phyloP scores from a whole-genome alignment of 192 early-diverging fungal species.

The Entomortierella parvispora region DNA sequence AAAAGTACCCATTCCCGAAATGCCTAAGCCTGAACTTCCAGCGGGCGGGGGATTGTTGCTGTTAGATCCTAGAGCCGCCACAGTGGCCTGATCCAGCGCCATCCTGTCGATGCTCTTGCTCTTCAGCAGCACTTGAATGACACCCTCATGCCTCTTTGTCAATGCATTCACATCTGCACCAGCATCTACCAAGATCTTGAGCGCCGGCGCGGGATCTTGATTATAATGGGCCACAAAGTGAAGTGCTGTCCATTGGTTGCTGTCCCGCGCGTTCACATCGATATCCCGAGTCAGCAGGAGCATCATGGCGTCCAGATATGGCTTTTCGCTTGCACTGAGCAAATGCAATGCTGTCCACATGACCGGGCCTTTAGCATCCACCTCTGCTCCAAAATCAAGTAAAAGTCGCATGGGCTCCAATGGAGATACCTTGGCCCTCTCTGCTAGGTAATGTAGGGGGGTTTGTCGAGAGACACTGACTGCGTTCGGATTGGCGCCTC shows the following conservation, averaged over 20 bases:
- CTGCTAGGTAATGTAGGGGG: conserved; percentile 42
- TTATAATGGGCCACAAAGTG: conserved; percentile 53
- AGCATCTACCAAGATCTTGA: conserved; percentile 52
- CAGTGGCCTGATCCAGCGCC: conserved; percentile 17
- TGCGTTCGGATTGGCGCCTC: conserved; percentile 49
- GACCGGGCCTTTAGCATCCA: conserved; percentile 47
- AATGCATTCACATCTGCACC: conserved; percentile 48
- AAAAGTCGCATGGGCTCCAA: conserved; percentile 44
- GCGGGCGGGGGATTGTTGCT: conserved; percentile 12
- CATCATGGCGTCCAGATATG: conserved; percentile 48
- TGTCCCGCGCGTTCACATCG: conserved; percentile 46
- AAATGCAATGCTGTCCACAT: conserved; percentile 52
- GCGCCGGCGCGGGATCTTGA: conserved; percentile 46
- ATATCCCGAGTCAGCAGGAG: conserved; percentile 34
- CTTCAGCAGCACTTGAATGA: conserved; percentile 43
- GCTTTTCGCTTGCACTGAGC: conserved; percentile 37
- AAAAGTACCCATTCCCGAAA: conserved; percentile 3
- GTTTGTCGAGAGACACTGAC: conserved; percentile 43
- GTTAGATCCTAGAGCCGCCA: not conserved
- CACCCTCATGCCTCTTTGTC: conserved; percentile 38
- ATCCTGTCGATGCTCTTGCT: conserved; percentile 51
- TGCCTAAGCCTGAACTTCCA: conserved; percentile 18
- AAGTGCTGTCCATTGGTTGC: conserved; percentile 45
- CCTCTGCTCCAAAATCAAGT: conserved; percentile 42
- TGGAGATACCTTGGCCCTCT: conserved; percentile 38